A percentile compares a stretch with the other conserved stretches of the same genome.
phyloP scores from a whole-genome alignment of 345 rosid genomes.

The Euphorbia pulcherrima region DNA sequence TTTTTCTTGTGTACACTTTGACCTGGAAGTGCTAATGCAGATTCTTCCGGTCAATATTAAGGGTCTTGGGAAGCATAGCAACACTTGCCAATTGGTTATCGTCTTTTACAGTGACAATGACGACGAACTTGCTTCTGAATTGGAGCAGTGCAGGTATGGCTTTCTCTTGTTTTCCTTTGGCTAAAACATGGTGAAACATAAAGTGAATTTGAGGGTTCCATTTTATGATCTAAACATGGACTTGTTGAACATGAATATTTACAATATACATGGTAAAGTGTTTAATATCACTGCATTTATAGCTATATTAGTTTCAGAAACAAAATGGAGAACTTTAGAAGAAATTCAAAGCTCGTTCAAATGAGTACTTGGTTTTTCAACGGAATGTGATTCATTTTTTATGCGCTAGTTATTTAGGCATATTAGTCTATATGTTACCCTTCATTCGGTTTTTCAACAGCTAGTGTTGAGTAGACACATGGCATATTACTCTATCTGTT shows the following conservation, averaged over 20 bases:
- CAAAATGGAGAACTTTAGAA: conserved; percentile 84
- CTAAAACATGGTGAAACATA: too few relatives aligned
- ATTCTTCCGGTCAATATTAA: conserved; percentile 88
- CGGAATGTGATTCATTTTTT: conserved; percentile 4
- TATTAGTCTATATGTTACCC: too few relatives aligned
- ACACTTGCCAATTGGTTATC: conserved; percentile 76
- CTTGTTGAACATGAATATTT: conserved; percentile 74
- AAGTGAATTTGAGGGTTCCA: background rate
- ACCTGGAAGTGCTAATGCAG: too few relatives aligned
- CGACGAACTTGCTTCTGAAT: conserved; percentile 75
- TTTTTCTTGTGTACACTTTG: too few relatives aligned
- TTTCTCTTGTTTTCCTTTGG: conserved; percentile 22
- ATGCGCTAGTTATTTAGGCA: too few relatives aligned
- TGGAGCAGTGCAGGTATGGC: conserved; percentile 92
- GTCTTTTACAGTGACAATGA: conserved; percentile 69
- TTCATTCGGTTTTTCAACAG: too few relatives aligned
- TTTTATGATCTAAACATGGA: background rate
- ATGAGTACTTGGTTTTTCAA: conserved; percentile 31
- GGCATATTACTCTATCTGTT: too few relatives aligned
- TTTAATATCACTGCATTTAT: conserved; percentile 63
- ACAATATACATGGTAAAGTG: conserved; percentile 56
- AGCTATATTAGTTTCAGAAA: conserved; percentile 80
- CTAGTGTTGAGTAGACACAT: too few relatives aligned
- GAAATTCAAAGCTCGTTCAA: conserved; percentile 86
- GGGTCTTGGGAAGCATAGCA: conserved; percentile 92